Percentiles rank a stretch among this genome's conserved stretches.
Evolutionary conservation across 164 flowering plant species (phyloP).

Genomic region (Malania oleifera): DNA sequence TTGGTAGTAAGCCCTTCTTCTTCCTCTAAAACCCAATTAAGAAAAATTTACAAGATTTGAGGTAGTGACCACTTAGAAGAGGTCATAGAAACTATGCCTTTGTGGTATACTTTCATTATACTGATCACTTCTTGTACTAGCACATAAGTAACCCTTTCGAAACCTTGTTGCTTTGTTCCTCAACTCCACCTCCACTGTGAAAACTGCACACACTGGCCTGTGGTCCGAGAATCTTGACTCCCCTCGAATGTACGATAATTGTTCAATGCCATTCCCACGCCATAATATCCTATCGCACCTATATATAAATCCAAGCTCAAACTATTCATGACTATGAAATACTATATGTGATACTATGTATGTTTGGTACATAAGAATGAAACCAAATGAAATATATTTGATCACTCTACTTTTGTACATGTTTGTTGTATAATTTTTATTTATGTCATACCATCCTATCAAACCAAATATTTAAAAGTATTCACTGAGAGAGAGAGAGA

Average conservation of each 20-base stretch:
- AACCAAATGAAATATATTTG: too few relatives aligned
- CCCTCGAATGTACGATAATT: conserved; percentile 64
- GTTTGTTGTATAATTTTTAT: too few relatives aligned
- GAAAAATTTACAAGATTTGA: conserved; percentile 5
- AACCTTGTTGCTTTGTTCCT: conserved; percentile 25
- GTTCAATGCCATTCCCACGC: conserved; percentile 78
- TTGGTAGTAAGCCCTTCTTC: too few relatives aligned
- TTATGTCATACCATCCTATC: too few relatives aligned
- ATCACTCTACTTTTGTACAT: too few relatives aligned
- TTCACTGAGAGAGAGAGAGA: too few relatives aligned
- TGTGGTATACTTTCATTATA: conserved; percentile 38
- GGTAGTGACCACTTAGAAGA: conserved; percentile 7
- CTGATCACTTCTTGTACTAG: conserved; percentile 26
- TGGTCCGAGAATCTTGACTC: conserved; percentile 99
- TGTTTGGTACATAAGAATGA: too few relatives aligned
- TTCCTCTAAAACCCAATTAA: neutral
- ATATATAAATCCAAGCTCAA: conserved; percentile 18
- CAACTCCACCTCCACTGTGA: conserved; percentile 44
- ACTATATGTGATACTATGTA: too few relatives aligned
- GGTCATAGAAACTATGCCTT: conserved; percentile 46
- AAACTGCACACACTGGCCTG: conserved; percentile 83
- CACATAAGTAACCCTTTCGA: conserved; percentile 49
- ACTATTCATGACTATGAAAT: neutral
- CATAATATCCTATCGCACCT: conserved; percentile 98
- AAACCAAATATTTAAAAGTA: too few relatives aligned